Base-by-base conservation (phyloP, 768 basidiomycete species). In the Lactifluus rugatus region DNA sequence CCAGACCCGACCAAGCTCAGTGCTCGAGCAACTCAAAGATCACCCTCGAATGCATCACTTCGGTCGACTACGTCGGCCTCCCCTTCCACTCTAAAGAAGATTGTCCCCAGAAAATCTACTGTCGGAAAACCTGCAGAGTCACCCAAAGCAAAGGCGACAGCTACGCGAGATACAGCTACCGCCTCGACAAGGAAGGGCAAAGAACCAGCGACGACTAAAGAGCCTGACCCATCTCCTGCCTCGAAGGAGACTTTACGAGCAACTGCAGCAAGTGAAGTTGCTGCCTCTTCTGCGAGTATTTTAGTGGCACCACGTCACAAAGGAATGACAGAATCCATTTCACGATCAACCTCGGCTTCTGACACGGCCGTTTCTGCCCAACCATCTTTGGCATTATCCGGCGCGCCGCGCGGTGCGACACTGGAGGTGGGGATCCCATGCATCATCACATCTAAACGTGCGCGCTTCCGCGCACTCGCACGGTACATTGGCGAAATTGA, bases 401-500 rank as follows among this genome's bases (percentile, higher is more conserved):
- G 41, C 2, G 37, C 67, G 5, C 80, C 82, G 11, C 74, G 74
- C 19, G 90, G 91, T 1, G 82, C 84, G 2, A 87, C 83, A 11
- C 80, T 94, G 36, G 85, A 89, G 36, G 83, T 93, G 26, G 91
- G 91, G 9, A 93, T 93, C 34, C 89, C 92, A 0, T 93, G 92
- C 72, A 91, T 93, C 68, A 87, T 93, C 62, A 81, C 88, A 2
- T 86, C 84, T 42, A 87, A 89, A 68, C 79, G 87, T 37, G 84
- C 85, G 61, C 80, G 89, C 9, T 91, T 93, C 78, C 84, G 87
- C 50, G 92, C 92, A 0, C 86, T 83, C 66, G 92, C 90, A 21
- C 75, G 91, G 5, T 93, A 94, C 68, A 91, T 94, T 52, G 92
- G 88, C 6, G 89, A 91, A 67, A 83, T 94, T 2, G 77, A 81